A percentile compares a stretch with the other conserved stretches of the same genome.
phyloP scores from a whole-genome alignment of 2,329 filamentous ascomycete genomes.

The Colletotrichum camelliae region DNA sequence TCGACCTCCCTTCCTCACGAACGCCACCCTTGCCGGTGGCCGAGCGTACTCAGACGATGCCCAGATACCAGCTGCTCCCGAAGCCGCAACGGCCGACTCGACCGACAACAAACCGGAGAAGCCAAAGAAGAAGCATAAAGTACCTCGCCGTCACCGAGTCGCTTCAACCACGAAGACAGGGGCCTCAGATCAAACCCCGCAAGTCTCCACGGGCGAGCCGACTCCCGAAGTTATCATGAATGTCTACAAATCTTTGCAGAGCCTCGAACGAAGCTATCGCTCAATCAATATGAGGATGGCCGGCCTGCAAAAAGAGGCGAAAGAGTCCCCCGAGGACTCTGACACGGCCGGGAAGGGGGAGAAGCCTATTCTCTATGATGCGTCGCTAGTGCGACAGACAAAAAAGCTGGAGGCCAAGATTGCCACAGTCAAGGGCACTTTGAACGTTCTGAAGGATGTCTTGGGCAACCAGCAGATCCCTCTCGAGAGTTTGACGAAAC shows the following conservation, averaged over 20 bases:
- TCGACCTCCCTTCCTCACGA: not conserved
- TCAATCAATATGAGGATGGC: slow-evolving; percentile 5
- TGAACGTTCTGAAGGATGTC: slow-evolving; percentile 42
- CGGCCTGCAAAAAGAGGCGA: not conserved
- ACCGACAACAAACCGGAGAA: not conserved
- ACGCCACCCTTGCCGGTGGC: not conserved
- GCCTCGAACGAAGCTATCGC: slow-evolving; percentile 5
- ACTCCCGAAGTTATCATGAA: slow-evolving; percentile 4
- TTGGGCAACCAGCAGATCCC: slow-evolving; percentile 32
- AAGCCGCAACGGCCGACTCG: not conserved
- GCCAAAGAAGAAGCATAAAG: slow-evolving; percentile 1
- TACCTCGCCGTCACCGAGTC: not conserved
- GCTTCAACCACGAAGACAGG: not conserved
- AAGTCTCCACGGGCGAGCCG: not conserved
- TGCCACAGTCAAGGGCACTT: slow-evolving; percentile 38
- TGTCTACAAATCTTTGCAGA: slow-evolving; percentile 2
- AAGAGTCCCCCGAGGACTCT: not conserved
- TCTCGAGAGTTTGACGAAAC: slow-evolving; percentile 14
- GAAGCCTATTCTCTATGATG: not conserved
- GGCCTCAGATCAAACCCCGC: not conserved
- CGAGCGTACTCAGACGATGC: not conserved
- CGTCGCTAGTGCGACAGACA: not conserved
- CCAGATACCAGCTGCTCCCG: not conserved
- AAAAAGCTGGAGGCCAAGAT: slow-evolving; percentile 18
- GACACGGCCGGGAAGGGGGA: not conserved